phyloP scores from a whole-genome alignment of 305 asterid genomes.

The Rubia tinctorum region DNA sequence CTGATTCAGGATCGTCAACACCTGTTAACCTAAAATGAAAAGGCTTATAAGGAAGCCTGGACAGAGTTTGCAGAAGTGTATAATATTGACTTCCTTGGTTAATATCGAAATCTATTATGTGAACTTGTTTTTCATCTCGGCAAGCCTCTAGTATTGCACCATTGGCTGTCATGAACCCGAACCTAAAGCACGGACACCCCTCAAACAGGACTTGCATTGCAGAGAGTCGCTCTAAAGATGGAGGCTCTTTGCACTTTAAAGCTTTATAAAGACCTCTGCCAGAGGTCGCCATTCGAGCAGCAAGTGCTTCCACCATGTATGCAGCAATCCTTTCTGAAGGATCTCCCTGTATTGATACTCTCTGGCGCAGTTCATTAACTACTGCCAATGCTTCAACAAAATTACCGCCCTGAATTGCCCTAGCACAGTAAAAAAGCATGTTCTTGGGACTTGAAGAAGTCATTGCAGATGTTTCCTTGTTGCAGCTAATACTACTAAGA shows the following conservation, averaged over 20 bases:
- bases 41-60: constrained; percentile 42
- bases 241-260: constrained; percentile 77
- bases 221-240: constrained; percentile 68
- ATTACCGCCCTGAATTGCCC: constrained; percentile 58
- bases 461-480: constrained; percentile 34
- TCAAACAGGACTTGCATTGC: constrained; percentile 97
- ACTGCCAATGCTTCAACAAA: constrained; percentile 47
- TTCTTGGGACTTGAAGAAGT: constrained; percentile 43
- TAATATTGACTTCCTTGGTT: constrained; percentile 97
- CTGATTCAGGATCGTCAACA: constrained; percentile 91
- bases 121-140: constrained; percentile 61
- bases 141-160: constrained; percentile 78
- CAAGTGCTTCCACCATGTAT: constrained; percentile 93
- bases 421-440: constrained; percentile 74
- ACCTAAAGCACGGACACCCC: constrained; percentile 89
- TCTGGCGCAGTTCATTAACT: constrained; percentile 61
- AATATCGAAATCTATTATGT: constrained; percentile 78
- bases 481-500: constrained; percentile 41
- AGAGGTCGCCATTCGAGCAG: constrained; percentile 77
- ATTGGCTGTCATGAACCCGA: constrained; percentile 94
- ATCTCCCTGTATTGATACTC: constrained; percentile 83
- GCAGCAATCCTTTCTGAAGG: constrained; percentile 85
- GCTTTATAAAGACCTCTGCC: constrained; percentile 91
- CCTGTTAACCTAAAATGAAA: constrained; percentile 72
- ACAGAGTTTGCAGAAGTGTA: constrained; percentile 68